These are phyloP conservation scores for Apiotrichum brassicae DNA, from an alignment of 1,284 basidiomycete genomes.

Conservation along the genomic window DNA sequence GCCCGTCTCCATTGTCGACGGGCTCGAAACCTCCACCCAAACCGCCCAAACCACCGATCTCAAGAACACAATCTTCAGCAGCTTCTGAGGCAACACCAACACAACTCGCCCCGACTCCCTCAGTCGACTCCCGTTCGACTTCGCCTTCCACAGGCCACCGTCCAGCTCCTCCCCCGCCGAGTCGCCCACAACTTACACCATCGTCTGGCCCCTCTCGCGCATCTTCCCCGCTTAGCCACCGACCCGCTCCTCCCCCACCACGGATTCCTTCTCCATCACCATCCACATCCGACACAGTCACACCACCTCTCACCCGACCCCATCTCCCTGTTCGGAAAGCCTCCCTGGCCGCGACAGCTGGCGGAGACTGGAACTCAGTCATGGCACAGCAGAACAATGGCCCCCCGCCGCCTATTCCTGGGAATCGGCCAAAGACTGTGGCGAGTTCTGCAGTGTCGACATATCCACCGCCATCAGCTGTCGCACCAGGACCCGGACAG, in stretches of 20 bases:
- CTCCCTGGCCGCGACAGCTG: neutral
- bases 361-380: neutral
- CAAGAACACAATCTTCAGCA: neutral
- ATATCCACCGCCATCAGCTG: neutral
- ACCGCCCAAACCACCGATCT: neutral
- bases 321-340: slow-evolving; percentile 10
- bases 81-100: neutral
- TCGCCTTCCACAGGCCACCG: neutral
- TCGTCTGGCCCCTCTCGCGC: neutral
- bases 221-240: neutral
- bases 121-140: neutral
- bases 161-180: neutral
- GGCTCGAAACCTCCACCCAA: neutral
- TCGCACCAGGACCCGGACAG: neutral
- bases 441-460: too few species aligned
- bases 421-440: neutral
- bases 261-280: neutral
- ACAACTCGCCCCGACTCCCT: neutral
- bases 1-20: too few species aligned
- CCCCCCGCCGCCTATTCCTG: slow-evolving; percentile 7
- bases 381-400: neutral
- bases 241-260: slow-evolving; percentile 6
- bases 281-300: neutral
- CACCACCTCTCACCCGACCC: neutral
- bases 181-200: neutral